Base-by-base conservation (phyloP, 2,329 filamentous ascomycete genomes). In the Sarocladiaceae sp. region DNA sequence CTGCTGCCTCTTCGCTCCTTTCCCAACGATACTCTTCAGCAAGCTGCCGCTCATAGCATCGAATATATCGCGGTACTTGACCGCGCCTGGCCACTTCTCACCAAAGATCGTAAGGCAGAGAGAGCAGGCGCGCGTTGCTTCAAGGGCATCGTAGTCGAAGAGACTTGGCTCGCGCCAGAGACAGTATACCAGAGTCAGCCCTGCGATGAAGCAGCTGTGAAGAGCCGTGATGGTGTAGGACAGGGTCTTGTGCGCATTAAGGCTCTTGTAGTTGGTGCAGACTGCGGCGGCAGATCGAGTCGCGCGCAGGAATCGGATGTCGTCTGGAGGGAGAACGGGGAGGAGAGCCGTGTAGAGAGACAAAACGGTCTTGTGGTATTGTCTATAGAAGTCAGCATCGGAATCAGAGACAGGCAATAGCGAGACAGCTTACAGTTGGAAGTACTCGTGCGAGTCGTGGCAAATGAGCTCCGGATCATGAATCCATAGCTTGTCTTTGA, bases 191-290 rank as follows among this genome's bases (percentile, higher is more conserved):
- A 58, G 45, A 0, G 56, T 60, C 20, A 60, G 45, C 0, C 57
- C 58, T 1, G 56, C 58, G 1, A 59, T 51, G 34, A 61, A 60
- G 33, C 55, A 57, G 9, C 51, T 55, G 45, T 60, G 58, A 11
- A 61, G 49, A 0, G 58, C 55, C 29, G 52, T 53, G 48, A 59
- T 54, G 11, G 58, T 58, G 47, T 58, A 60, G 37, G 52, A 57
- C 6, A 61, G 50, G 2, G 57, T 58, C 31, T 52, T 55, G 29
- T 56, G 49, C 33, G 58, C 55, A 34, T 59, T 57, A 1, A 61
- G 50, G 0, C 55, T 52, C 47, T 59, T 58, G 51, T 60, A 60
- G 2, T 56, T 52, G 1, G 50, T 54, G 50, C 57, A 60, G 0
- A 60, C 53, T 20, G 51, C 44, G 4, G 53, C 51, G 21, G 56